Evolutionary conservation across 192 early-diverging fungal genomes (phyloP), one percentile per base, ranked within the genome.

Genomic region (Funneliformis mosseae): DNA sequence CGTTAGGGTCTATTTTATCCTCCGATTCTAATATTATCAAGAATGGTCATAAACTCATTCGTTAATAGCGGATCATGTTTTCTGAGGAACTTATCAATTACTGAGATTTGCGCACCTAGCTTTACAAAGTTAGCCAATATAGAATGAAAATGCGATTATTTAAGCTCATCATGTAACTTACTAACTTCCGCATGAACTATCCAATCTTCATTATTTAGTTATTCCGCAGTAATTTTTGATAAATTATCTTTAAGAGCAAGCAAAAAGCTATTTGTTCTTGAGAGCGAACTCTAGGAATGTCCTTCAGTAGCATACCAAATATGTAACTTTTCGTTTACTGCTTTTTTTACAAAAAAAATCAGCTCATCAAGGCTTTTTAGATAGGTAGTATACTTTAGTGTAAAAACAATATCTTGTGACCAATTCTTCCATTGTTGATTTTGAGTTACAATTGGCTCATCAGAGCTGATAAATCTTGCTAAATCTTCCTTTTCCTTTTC

Each of bases 121-220:
- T n/a, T n/a, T n/a, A n/a, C n/a, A n/a, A n/a, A n/a, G n/a, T n/a
- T n/a, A n/a, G n/a, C n/a, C n/a, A n/a, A n/a, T n/a, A n/a, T n/a
- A n/a, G n/a, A n/a, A n/a, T n/a, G n/a, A n/a, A n/a, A n/a, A n/a
- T n/a, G n/a, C n/a, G n/a, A n/a, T n/a, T n/a, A n/a, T n/a, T n/a
- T n/a, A n/a, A n/a, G n/a, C n/a, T n/a, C n/a, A n/a, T n/a, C n/a
- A n/a, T n/a, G n/a, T n/a, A n/a, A 28, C 27, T 82, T 81, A 60
- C 86, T 84, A 4, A 71, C 81, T 75, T 84, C 86, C 42, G 84
- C 66, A 27, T 60, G 83, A 14, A 85, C 84, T 0, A 85, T 11
- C n/a, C n/a, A n/a, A 23, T 59, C 5, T 74, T 33, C 28, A 41
- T 41, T 9, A 81, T 59, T 5, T 59, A 74, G 38, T 27, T 28